Evolutionary conservation across 768 basidiomycete species (phyloP).

Genomic region (Leccinum aurantiacum): DNA sequence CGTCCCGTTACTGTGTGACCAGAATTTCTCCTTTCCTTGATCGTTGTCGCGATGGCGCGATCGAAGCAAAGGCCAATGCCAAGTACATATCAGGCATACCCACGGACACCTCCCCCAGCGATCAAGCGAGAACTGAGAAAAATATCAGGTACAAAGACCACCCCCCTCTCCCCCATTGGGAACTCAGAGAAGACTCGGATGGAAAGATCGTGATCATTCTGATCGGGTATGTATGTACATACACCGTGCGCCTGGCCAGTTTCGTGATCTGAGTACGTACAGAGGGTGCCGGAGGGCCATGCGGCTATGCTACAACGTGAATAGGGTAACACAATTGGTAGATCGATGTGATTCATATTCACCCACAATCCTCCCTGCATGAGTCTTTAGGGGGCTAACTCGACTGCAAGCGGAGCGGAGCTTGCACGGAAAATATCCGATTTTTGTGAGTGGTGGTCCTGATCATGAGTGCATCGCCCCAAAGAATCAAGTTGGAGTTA

Average conservation of each 20-base stretch:
- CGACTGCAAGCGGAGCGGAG: neutral
- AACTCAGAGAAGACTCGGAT: constrained; percentile 2
- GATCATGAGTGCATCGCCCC: constrained; percentile 1
- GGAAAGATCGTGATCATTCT: constrained; percentile 11
- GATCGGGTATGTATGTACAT: neutral
- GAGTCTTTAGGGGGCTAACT: constrained; percentile 12
- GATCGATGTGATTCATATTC: constrained; percentile 15
- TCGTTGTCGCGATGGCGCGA: neutral
- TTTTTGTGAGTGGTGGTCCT: constrained; percentile 2
- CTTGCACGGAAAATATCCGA: neutral
- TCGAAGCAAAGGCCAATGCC: constrained; percentile 1
- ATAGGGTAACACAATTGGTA: neutral
- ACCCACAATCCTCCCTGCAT: constrained; percentile 10
- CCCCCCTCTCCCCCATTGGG: constrained; percentile 2
- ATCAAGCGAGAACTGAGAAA: constrained; percentile 8
- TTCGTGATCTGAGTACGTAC: constrained; percentile 12
- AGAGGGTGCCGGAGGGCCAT: neutral
- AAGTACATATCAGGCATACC: constrained; percentile 6
- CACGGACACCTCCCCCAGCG: neutral
- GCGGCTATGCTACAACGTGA: constrained; percentile 8
- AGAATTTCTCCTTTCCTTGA: constrained; percentile 13
- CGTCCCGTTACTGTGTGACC: constrained; percentile 28
- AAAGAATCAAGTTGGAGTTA: constrained; percentile 1
- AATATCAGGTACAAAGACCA: constrained; percentile 22
- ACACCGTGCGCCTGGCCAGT: neutral